Evolutionary conservation across 371 early-diverging fungal species (phyloP), one percentile per base, ranked within the genome.

Genomic region (Mortierella sp.): DNA sequence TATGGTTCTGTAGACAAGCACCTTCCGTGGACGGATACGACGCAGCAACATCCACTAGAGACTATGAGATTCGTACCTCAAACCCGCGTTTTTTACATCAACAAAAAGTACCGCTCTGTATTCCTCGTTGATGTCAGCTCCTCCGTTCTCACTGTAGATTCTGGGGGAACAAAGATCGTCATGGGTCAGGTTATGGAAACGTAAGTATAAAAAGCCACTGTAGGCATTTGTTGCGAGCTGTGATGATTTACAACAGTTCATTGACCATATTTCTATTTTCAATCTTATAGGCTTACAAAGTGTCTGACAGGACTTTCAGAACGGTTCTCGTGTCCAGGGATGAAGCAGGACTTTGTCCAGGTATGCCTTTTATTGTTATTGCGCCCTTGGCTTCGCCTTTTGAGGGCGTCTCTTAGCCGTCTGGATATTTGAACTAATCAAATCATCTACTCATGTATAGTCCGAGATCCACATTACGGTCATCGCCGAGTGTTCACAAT

Each of bases 51-150:
- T 24, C 58, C 75, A 54, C 54, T 75, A n/a, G 54, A 75, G 42
- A 38, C 78, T 13, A 80, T 85, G 78, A 78, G 90, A 52, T 82
- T 96, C n/a, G 94, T 93, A 6, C 94, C 95, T 0, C 89, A 92
- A n/a, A 93, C 96, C 1, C 89, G 91, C 21, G 91, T 96, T 21
- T 80, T 92, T 28, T 88, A 89, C 0, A 74, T 95, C 63, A 89
- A 91, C 60, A 88, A 88, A 60, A 89, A 92, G 75, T 92, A 95
- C 78, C 89, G 92, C 0, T 88, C 94, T 54, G 94, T 94, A 3
- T 92, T 95, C 82, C 88, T 95, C 76, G 88, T 96, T 48, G 96
- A 96, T 82, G 89, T 94, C 44, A 92, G 92, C 21, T 92, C 95
- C 1, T 94, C 94, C 74, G 90, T 96, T 80, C 91, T 94, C 26